phyloP scores from a whole-genome alignment of 2,329 filamentous ascomycete species.

The Hawksworthiomyces lignivorus region DNA sequence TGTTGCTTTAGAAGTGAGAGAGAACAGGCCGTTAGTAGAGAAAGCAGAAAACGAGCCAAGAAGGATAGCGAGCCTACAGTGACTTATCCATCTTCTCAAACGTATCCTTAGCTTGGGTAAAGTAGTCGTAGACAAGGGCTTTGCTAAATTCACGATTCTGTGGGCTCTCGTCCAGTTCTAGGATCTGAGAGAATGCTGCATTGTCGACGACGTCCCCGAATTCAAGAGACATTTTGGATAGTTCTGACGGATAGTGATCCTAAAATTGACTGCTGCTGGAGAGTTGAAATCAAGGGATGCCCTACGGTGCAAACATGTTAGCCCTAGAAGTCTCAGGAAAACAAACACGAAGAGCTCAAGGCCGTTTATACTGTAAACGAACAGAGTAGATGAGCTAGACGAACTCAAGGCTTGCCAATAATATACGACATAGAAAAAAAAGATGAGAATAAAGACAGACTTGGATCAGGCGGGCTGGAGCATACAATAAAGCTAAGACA shows the following conservation, averaged over 20 bases:
- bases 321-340: no score
- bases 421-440: background rate
- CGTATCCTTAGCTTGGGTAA: slow-evolving; percentile 80
- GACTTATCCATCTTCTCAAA: slow-evolving; percentile 76
- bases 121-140: slow-evolving; percentile 85
- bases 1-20: slow-evolving; percentile 26
- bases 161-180: slow-evolving; percentile 95
- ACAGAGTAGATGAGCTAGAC: no score
- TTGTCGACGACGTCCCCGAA: slow-evolving; percentile 72
- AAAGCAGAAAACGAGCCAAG: background rate
- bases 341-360: no score
- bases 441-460: background rate
- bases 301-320: no score
- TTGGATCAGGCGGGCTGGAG: no score
- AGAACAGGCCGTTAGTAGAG: background rate
- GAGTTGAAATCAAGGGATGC: no score
- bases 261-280: no score
- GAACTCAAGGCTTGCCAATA: no score
- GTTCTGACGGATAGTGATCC: no score
- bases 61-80: slow-evolving; percentile 54
- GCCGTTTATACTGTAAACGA: no score
- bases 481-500: no score
- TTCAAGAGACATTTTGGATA: slow-evolving; percentile 43
- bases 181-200: slow-evolving; percentile 82
- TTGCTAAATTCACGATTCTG: slow-evolving; percentile 79